Evolutionary conservation across 441 rosid species (phyloP), one percentile per base, ranked within the genome.

Genomic region (Gossypium davidsonii): DNA sequence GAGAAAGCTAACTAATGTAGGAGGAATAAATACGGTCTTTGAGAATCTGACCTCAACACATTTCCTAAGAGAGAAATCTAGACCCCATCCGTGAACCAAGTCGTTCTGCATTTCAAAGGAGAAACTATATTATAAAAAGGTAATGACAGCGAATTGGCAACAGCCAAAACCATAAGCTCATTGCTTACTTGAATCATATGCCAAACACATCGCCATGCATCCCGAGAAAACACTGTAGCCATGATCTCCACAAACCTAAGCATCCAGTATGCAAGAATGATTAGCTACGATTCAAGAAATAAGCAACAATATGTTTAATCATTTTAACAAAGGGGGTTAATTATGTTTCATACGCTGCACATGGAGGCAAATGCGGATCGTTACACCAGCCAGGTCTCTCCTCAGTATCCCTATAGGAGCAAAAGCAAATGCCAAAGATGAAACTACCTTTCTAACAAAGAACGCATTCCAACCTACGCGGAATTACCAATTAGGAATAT

Each of bases 71-170:
- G 96, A 88, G 76, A 95, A 93, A 83, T 95, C 98, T 75, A 95
- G 84, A 78, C 98, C 99, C 99, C 99, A 95, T 72, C 99, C 99
- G 51, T 95, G 99, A 77, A 95, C 81, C 83, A 95, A 88, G 87
- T 95, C 99, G 73, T 95, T 95, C 97, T 95, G 88, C 76, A 34
- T 59, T 67, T 42, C 37, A 17, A 70, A 53, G 15, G 76, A 42
- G 11, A 15, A 44, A 23, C 21, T 59, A 59, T 69, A 53, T 69
- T 58, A 53, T 51, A 71, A 44, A 75, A 37, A 69, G 14, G 44
- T 46, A 70, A 73, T 44, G 18, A 14, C 34, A 53, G 7, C 71
- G 64, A 31, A 62, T 20, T 25, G 74, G 70, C 49, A 26, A 53
- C 28, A 51, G 55, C 14, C 25, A 56, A 66, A 39, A 2, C 55